These are phyloP conservation scores for Marasmius sp. DNA, from an alignment of 1,284 basidiomycete genomes.

Conservation along the genomic window DNA sequence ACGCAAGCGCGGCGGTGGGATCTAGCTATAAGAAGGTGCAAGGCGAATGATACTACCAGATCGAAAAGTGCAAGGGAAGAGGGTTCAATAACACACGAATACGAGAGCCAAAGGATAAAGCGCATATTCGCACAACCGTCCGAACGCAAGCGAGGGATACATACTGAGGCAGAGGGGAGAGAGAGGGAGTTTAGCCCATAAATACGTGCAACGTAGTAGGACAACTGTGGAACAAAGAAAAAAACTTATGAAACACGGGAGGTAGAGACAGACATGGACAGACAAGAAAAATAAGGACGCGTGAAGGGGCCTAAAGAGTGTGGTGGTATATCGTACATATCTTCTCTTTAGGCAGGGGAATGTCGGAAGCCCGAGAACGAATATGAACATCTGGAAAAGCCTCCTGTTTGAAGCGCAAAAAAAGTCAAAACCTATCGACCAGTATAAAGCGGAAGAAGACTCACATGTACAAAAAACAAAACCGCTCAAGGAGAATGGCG, in stretches of 20 bases:
- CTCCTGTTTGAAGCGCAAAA: too few species aligned
- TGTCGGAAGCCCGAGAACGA: too few species aligned
- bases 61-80: not conserved
- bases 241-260: slow-evolving; percentile 7
- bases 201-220: slow-evolving; percentile 16
- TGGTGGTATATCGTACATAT: too few species aligned
- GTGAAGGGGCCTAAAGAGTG: too few species aligned
- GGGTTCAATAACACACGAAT: not conserved
- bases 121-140: not conserved
- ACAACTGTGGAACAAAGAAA: slow-evolving; percentile 3
- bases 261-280: slow-evolving; percentile 11
- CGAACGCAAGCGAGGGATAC: not conserved
- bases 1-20: not conserved
- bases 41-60: not conserved
- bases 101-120: not conserved
- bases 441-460: not conserved
- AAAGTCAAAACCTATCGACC: not conserved
- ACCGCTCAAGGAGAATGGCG: not conserved
- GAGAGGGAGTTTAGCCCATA: slow-evolving; percentile 8
- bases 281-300: slow-evolving; percentile 6
- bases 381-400: too few species aligned
- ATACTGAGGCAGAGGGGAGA: slow-evolving; percentile 20
- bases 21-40: not conserved
- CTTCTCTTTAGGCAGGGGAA: too few species aligned
- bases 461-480: not conserved